Percentiles rank a stretch among this genome's conserved stretches.
phyloP scores from a whole-genome alignment of 2,329 filamentous ascomycete species.

The Aspergillus bombycis region DNA sequence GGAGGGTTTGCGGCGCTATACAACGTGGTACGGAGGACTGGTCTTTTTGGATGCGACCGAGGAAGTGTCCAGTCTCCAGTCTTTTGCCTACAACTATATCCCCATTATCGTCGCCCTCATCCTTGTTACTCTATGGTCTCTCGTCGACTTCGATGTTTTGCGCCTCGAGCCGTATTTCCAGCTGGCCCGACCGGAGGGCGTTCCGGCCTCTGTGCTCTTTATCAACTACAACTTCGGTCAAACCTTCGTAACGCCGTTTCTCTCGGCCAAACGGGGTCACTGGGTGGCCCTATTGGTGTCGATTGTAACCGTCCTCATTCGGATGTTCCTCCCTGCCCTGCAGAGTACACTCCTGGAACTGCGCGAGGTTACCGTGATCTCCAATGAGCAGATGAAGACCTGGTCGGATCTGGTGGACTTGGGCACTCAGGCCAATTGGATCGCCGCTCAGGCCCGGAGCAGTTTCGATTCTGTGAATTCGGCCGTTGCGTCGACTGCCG shows the following conservation, averaged over 20 bases:
- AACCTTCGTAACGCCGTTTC: slow-evolving; percentile 37
- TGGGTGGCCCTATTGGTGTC: slow-evolving; percentile 38
- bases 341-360: slow-evolving; percentile 37
- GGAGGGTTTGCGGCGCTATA: slow-evolving; percentile 36
- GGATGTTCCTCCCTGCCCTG: slow-evolving; percentile 37
- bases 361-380: slow-evolving; percentile 28
- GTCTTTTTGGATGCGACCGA: slow-evolving; percentile 34
- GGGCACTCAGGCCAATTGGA: slow-evolving; percentile 35
- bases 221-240: slow-evolving; percentile 44
- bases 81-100: slow-evolving; percentile 43
- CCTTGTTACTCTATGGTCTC: slow-evolving; percentile 53
- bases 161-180: slow-evolving; percentile 55
- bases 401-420: slow-evolving; percentile 34
- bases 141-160: slow-evolving; percentile 54
- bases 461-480: slow-evolving; percentile 27
- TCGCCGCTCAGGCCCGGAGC: slow-evolving; percentile 31
- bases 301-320: slow-evolving; percentile 34
- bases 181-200: slow-evolving; percentile 35
- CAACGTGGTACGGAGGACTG: slow-evolving; percentile 30
- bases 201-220: slow-evolving; percentile 36
- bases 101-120: slow-evolving; percentile 50
- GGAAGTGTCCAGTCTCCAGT: slow-evolving; percentile 29
- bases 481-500: slow-evolving; percentile 19
- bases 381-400: slow-evolving; percentile 27
- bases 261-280: slow-evolving; percentile 34